Evolutionary conservation across 164 flowering plant genomes (phyloP).

Genomic region (Aristolochia contorta): DNA sequence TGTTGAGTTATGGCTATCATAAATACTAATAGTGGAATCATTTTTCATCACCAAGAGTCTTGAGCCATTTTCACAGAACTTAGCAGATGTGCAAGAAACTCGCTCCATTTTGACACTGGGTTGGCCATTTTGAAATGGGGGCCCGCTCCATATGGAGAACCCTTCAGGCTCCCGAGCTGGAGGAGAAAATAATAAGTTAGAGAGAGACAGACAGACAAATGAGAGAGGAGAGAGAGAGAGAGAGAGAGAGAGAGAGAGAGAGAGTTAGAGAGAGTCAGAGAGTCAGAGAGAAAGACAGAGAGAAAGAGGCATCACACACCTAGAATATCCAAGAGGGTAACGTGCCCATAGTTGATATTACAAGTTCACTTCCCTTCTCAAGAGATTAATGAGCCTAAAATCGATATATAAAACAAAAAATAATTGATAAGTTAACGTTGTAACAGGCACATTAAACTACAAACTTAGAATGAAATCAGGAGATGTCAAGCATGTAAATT

Average conservation of each 20-base stretch:
- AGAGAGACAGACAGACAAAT: not conserved
- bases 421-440: no score
- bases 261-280: not conserved
- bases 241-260: not conserved
- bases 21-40: constrained; percentile 41
- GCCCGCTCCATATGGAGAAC: constrained; percentile 71
- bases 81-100: constrained; percentile 46
- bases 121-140: constrained; percentile 65
- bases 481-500: no score
- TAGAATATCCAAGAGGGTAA: no score
- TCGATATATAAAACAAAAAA: no score
- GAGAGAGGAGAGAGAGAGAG: not conserved
- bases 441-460: no score
- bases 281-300: not conserved
- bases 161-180: constrained; percentile 76
- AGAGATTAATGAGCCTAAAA: no score
- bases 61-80: constrained; percentile 74
- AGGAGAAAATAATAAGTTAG: not conserved
- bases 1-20: constrained; percentile 33
- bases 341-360: no score
- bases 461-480: no score
- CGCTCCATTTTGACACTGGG: constrained; percentile 52
- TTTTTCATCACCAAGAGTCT: constrained; percentile 62
- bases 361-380: no score
- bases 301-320: no score